Evolutionary conservation across 31 red algal species (phyloP).

Genomic region (Endocladia muricata): DNA sequence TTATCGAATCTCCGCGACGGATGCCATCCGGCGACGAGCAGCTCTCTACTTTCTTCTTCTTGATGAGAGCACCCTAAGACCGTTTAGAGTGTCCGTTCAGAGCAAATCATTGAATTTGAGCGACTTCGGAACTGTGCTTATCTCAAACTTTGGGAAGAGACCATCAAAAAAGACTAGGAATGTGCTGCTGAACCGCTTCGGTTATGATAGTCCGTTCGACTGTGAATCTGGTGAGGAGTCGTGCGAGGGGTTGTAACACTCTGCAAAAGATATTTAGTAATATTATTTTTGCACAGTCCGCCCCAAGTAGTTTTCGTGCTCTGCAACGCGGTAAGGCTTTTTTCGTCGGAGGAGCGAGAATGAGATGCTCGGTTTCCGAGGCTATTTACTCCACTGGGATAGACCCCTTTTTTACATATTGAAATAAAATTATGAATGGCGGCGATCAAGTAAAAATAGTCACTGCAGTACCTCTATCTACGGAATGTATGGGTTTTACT

Average conservation of each 20-base stretch:
- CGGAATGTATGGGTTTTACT: no score
- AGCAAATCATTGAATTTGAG: constrained; percentile 52
- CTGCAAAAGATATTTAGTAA: no score
- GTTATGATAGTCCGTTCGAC: constrained; percentile 49
- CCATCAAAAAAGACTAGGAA: constrained; percentile 51
- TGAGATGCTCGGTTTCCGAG: no score
- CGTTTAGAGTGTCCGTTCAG: constrained; percentile 55
- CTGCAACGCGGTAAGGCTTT: no score
- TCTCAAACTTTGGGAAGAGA: constrained; percentile 58
- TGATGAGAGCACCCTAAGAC: constrained; percentile 50
- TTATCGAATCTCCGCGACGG: constrained; percentile 58
- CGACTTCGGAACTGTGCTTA: constrained; percentile 57
- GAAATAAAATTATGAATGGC: no score
- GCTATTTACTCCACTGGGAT: no score
- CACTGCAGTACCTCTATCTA: no score
- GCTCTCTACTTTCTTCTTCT: constrained; percentile 59
- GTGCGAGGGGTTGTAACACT: constrained; percentile 17
- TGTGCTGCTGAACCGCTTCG: constrained; percentile 39
- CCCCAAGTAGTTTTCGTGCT: no score
- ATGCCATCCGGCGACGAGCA: constrained; percentile 40
- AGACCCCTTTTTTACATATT: no score
- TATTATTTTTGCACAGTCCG: no score
- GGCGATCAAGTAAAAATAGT: no score
- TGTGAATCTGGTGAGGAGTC: constrained; percentile 60
- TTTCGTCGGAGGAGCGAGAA: no score